These are phyloP conservation scores for Amphibolis antarctica DNA, from an alignment of 106 monocot species.

Conservation along the genomic window DNA sequence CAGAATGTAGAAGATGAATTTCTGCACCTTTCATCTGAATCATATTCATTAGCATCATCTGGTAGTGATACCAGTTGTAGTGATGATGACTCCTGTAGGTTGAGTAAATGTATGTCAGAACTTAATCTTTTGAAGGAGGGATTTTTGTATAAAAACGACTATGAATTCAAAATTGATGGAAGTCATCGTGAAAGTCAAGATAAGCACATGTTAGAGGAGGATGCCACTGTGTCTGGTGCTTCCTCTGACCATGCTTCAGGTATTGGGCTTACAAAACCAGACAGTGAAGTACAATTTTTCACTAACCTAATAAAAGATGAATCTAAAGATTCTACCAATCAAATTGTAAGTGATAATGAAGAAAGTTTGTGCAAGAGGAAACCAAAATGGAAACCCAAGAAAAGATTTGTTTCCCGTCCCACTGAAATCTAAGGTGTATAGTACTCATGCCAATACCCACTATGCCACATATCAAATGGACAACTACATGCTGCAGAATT, in stretches of 20 bases:
- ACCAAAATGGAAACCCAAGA: constrained; percentile 36
- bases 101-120: constrained; percentile 27
- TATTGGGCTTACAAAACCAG: not conserved
- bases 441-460: constrained; percentile 5
- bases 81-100: constrained; percentile 50
- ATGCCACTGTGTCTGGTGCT: too few species aligned
- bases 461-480: constrained; percentile 22
- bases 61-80: constrained; percentile 70
- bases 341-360: constrained; percentile 7
- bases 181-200: constrained; percentile 2
- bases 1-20: constrained; percentile 66
- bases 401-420: constrained; percentile 24
- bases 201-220: too few species aligned
- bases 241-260: too few species aligned
- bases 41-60: constrained; percentile 37
- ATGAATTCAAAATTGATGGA: constrained; percentile 3
- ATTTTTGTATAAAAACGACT: constrained; percentile 7
- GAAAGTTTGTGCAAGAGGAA: constrained; percentile 10
- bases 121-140: constrained; percentile 19
- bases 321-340: not conserved
- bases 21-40: constrained; percentile 48
- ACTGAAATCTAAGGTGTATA: constrained; percentile 18
- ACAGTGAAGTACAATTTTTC: constrained; percentile 4
- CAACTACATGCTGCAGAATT: too few species aligned
- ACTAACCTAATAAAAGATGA: constrained; percentile 1